These are phyloP conservation scores for Whalleya microplaca DNA, from an alignment of 2,329 filamentous ascomycete species.

Conservation along the genomic window DNA sequence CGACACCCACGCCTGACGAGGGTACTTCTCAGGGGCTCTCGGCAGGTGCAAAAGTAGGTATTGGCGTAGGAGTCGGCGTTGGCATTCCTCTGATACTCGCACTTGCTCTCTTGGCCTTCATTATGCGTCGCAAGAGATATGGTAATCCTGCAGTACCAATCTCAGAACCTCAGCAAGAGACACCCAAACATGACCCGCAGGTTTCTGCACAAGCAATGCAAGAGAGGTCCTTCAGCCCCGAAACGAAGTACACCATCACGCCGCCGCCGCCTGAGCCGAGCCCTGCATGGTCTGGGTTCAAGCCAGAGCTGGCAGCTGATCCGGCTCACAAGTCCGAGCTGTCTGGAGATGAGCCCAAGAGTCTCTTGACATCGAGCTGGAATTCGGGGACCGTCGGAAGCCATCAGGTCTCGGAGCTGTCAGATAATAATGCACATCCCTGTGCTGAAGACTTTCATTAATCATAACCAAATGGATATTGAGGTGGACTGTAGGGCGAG, in stretches of 20 bases:
- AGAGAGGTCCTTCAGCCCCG: slow-evolving; percentile 11
- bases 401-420: slow-evolving; percentile 7
- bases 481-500: no score
- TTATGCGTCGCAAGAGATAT: slow-evolving; percentile 20
- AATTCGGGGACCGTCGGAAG: no score
- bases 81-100: slow-evolving; percentile 23
- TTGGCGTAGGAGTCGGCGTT: slow-evolving; percentile 29
- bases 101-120: slow-evolving; percentile 18
- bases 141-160: no score
- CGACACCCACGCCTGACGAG: slow-evolving; percentile 3
- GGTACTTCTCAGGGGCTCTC: slow-evolving; percentile 17
- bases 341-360: slow-evolving; percentile 12
- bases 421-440: slow-evolving; percentile 1
- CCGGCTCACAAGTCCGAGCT: slow-evolving; percentile 25
- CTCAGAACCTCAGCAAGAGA: slow-evolving; percentile 3
- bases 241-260: slow-evolving; percentile 4
- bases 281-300: slow-evolving; percentile 17
- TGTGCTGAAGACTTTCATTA: no score
- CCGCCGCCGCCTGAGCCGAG: slow-evolving; percentile 18
- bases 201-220: background rate
- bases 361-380: slow-evolving; percentile 2
- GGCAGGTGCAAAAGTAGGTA: slow-evolving; percentile 21
- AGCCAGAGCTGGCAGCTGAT: slow-evolving; percentile 26
- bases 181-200: background rate
- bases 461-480: no score